Evolutionary conservation across 345 rosid species (phyloP), one percentile per base, ranked within the genome.

Genomic region (Fremontodendron californicum): DNA sequence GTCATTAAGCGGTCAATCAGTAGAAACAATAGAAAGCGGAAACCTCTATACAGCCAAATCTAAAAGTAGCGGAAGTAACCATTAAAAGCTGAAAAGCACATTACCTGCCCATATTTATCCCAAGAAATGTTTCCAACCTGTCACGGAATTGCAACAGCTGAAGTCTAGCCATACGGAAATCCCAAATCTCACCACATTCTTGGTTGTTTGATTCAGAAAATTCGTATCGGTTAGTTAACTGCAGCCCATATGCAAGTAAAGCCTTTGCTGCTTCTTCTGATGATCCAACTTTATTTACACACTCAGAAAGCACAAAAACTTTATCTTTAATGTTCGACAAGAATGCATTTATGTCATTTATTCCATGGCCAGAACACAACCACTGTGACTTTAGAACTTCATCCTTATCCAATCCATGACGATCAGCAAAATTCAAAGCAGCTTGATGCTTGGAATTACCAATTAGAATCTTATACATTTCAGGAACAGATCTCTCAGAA

Each of bases 61-160:
- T 71, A 71, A 35, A 48, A 29, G 43, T 71, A 49, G 25, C 19
- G 16, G 39, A 31, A 23, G 23, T 29, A 69, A 70, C 74, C 16
- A 70, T 19, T 46, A 46, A 11, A 64, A 70, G 65, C 39, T 46
- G 62, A 64, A 74, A 72, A 83, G 64, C 62, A 77, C 54, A 57
- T 77, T 92, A 92, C 99, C 99, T 93, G 90, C 99, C 97, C 99
- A 93, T 93, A 89, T 90, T 96, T 83, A 96, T 90, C 74, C 99
- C 99, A 86, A 92, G 78, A 85, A 81, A 96, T 54, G 98, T 92
- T 89, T 96, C 99, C 75, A 96, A 83, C 79, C 93, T 86, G 83
- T 96, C 99, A 82, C 80, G 81, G 78, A 87, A 96, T 78, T 92
- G 98, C 83, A 91, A 81, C 63, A 96, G 76, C 84, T 89, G 91